Evolutionary conservation across 2,329 filamentous ascomycete species (phyloP).

Genomic region (Neonectria neomacrospora): DNA sequence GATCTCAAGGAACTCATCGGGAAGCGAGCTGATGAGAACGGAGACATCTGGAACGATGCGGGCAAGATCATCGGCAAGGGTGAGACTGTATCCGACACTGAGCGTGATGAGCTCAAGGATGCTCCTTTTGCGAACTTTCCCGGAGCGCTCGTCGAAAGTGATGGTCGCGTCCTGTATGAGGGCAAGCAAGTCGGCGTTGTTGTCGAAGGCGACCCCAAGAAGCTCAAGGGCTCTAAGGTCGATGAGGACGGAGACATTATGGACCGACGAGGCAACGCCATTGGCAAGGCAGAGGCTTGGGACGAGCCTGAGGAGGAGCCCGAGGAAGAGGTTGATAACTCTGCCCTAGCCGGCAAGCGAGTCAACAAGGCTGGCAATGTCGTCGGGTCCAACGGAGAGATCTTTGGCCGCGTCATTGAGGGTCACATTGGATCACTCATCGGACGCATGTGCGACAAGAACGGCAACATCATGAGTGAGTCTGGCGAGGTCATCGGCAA

Average conservation of each 20-base stretch:
- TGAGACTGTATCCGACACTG: conserved; percentile 74
- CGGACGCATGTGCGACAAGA: conserved; percentile 76
- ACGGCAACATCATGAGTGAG: conserved; percentile 77
- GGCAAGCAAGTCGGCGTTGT: conserved; percentile 59
- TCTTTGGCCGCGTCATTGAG: conserved; percentile 74
- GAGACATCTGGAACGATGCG: conserved; percentile 77
- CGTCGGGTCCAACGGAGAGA: conserved; percentile 66
- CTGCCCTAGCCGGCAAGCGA: conserved; percentile 62
- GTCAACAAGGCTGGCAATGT: conserved; percentile 72
- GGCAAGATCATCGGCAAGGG: conserved; percentile 76
- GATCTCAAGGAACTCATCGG: conserved; percentile 71
- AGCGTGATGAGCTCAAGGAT: conserved; percentile 72
- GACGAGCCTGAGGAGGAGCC: conserved; percentile 55
- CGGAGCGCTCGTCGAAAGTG: neutral
- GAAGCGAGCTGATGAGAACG: conserved; percentile 74
- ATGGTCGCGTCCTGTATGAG: neutral
- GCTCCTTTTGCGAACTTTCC: conserved; percentile 45
- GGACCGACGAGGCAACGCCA: conserved; percentile 75
- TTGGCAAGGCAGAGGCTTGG: conserved; percentile 70
- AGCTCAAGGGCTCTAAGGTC: conserved; percentile 76
- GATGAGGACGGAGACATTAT: conserved; percentile 86
- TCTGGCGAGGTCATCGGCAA: conserved; percentile 75
- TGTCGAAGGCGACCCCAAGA: conserved; percentile 77
- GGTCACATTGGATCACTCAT: conserved; percentile 71
- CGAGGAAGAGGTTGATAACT: conserved; percentile 62